phyloP scores from a whole-genome alignment of 1,284 basidiomycete species.

The Malassezia sympodialis region DNA sequence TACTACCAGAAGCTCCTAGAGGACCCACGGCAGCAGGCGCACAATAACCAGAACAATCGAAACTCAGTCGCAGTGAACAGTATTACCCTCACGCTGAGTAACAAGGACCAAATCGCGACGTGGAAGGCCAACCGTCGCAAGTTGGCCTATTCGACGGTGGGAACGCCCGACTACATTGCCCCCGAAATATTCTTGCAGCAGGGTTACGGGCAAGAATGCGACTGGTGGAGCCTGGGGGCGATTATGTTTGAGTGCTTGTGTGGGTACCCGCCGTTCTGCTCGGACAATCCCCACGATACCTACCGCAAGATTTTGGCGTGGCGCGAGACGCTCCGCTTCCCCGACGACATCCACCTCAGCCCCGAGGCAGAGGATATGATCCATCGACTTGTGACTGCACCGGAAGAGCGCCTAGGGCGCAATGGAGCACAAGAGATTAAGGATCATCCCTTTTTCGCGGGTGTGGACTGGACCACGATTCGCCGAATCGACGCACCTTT shows the following conservation, averaged over 20 bases:
- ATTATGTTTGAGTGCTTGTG: slow-evolving; percentile 99
- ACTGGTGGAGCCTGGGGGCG: slow-evolving; percentile 78
- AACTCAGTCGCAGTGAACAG: slow-evolving; percentile 47
- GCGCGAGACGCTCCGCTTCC: slow-evolving; percentile 76
- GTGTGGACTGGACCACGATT: slow-evolving; percentile 84
- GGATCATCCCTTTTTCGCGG: slow-evolving; percentile 85
- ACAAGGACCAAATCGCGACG: slow-evolving; percentile 55
- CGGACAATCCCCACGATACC: slow-evolving; percentile 91
- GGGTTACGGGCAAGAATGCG: slow-evolving; percentile 95
- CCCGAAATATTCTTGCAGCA: slow-evolving; percentile 96
- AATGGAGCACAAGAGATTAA: slow-evolving; percentile 74
- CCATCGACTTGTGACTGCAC: slow-evolving; percentile 69
- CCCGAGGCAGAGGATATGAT: slow-evolving; percentile 87
- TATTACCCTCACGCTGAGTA: slow-evolving; percentile 44
- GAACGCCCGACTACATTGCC: slow-evolving; percentile 97
- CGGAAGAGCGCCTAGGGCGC: slow-evolving; percentile 60
- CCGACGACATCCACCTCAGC: slow-evolving; percentile 88
- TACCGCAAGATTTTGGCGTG: slow-evolving; percentile 98
- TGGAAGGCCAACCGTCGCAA: slow-evolving; percentile 98
- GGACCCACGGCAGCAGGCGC: slow-evolving; percentile 26
- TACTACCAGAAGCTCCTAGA: slow-evolving; percentile 91
- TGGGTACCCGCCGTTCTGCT: slow-evolving; percentile 91
- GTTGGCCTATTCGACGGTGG: slow-evolving; percentile 93
- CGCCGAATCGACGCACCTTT: slow-evolving; percentile 90
- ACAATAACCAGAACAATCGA: slow-evolving; percentile 31